These are phyloP conservation scores for Rhodomyrtus tomentosa DNA, from an alignment of 345 rosid genomes.

Conservation along the genomic window DNA sequence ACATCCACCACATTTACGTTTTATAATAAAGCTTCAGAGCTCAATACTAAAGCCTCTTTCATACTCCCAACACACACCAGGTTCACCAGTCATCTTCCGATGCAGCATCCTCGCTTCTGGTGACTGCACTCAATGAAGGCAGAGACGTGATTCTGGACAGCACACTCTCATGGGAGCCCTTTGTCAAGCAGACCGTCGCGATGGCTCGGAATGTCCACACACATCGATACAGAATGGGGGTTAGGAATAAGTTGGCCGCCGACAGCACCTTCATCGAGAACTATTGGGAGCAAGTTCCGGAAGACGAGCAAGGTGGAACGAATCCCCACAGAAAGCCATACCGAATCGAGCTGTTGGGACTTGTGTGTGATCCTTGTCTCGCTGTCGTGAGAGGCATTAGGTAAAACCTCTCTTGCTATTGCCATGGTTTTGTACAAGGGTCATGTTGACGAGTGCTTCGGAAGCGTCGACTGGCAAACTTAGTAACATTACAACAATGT, in stretches of 20 bases:
- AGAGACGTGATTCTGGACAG: conserved; percentile 97
- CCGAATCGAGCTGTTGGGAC: conserved; percentile 71
- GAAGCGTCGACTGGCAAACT: background rate
- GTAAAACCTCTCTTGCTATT: conserved; percentile 14
- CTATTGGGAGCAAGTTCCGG: conserved; percentile 51
- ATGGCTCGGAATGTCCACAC: conserved; percentile 83
- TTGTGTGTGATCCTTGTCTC: conserved; percentile 81
- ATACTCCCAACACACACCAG: conserved; percentile 12
- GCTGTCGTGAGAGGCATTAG: conserved; percentile 89
- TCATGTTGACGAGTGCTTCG: background rate
- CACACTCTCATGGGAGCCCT: conserved; percentile 86
- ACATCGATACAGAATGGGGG: conserved; percentile 67
- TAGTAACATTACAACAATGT: background rate
- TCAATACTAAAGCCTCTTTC: too few species aligned
- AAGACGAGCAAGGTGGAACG: conserved; percentile 12
- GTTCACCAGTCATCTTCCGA: conserved; percentile 87
- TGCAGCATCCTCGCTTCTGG: conserved; percentile 83
- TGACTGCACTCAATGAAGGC: conserved; percentile 93
- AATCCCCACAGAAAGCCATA: conserved; percentile 47
- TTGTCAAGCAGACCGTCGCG: conserved; percentile 68
- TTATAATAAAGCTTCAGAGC: too few species aligned
- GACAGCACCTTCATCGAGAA: conserved; percentile 54
- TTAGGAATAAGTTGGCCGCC: conserved; percentile 48
- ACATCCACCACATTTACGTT: too few species aligned
- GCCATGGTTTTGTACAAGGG: background rate